phyloP scores from a whole-genome alignment of 1,139 yeast species.

The Lodderomyces pseudojiufengensis region DNA sequence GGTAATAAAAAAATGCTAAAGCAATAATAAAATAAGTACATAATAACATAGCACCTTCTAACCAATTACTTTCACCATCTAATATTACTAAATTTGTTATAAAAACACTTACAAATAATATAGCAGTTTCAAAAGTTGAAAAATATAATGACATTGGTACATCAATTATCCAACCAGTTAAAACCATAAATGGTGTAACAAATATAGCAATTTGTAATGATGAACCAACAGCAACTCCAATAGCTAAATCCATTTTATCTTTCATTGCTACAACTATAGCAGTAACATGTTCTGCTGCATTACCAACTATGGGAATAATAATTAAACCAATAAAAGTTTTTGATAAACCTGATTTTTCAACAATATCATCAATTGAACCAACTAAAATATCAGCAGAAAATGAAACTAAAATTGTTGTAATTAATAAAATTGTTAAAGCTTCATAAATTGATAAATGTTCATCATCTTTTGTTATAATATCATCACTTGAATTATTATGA shows the following conservation, averaged over 20 bases:
- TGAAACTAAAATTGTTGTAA: constrained; percentile 78
- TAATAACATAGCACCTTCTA: constrained; percentile 90
- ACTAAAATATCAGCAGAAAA: constrained; percentile 91
- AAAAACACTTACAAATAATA: constrained; percentile 82
- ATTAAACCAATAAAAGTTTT: constrained; percentile 94
- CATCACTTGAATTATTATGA: constrained; percentile 6
- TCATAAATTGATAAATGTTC: constrained; percentile 36
- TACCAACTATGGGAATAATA: constrained; percentile 93
- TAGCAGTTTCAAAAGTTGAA: constrained; percentile 90
- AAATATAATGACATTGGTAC: constrained; percentile 92
- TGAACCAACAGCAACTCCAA: constrained; percentile 97
- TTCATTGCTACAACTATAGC: constrained; percentile 93
- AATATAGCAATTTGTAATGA: constrained; percentile 92
- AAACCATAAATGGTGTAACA: constrained; percentile 91
- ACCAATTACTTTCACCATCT: constrained; percentile 96
- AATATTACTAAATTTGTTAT: constrained; percentile 81
- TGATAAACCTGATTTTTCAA: constrained; percentile 76
- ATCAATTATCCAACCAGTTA: constrained; percentile 85
- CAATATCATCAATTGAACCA: constrained; percentile 87
- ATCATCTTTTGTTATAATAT: constrained; percentile 20
- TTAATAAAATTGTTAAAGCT: constrained; percentile 48
- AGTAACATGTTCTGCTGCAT: constrained; percentile 98
- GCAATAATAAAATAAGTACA: constrained; percentile 85
- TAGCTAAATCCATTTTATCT: constrained; percentile 95
- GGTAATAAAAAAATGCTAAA: constrained; percentile 80